Conservation (phyloP, 768 basidiomycete genomes). For the Termitomyces sp. region DNA sequence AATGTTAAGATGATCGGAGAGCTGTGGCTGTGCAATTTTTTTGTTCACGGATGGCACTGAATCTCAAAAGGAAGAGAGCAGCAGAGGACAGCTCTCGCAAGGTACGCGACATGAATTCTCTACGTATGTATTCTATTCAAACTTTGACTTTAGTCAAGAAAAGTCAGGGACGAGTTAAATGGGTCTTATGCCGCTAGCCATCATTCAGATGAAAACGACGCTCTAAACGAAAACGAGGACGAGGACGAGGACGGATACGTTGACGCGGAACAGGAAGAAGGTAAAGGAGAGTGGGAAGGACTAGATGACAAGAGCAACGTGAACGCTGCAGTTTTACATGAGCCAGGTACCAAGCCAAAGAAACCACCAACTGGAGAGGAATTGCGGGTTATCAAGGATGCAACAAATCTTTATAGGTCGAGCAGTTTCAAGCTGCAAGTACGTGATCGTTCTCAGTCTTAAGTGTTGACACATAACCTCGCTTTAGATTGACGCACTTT, state of each 20-base stretch:
- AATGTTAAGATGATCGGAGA: slow-evolving; percentile 3
- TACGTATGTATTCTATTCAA: background rate
- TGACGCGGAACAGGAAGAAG: slow-evolving; percentile 14
- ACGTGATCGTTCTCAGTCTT: slow-evolving; percentile 6
- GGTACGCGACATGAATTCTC: slow-evolving; percentile 8
- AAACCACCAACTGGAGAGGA: slow-evolving; percentile 68
- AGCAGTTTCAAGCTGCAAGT: slow-evolving; percentile 85
- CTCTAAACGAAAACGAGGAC: slow-evolving; percentile 2
- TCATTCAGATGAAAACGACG: slow-evolving; percentile 8
- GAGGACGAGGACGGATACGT: slow-evolving; percentile 2
- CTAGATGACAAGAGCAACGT: slow-evolving; percentile 9
- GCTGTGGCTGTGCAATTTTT: slow-evolving; percentile 30
- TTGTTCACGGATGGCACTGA: slow-evolving; percentile 17
- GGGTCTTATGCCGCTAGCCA: background rate
- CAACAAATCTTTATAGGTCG: slow-evolving; percentile 68
- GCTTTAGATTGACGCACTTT: slow-evolving; percentile 67
- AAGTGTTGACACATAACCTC: slow-evolving; percentile 6
- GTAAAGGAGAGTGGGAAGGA: slow-evolving; percentile 24
- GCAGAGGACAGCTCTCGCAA: slow-evolving; percentile 15
- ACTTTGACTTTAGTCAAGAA: slow-evolving; percentile 5
- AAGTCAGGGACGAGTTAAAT: slow-evolving; percentile 5
- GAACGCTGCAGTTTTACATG: slow-evolving; percentile 4
- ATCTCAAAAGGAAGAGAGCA: slow-evolving; percentile 23
- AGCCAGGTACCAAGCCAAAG: slow-evolving; percentile 25
- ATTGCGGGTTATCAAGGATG: slow-evolving; percentile 66